Evolutionary conservation across 768 basidiomycete genomes (phyloP).

Genomic region (Pleurotus sapidus): DNA sequence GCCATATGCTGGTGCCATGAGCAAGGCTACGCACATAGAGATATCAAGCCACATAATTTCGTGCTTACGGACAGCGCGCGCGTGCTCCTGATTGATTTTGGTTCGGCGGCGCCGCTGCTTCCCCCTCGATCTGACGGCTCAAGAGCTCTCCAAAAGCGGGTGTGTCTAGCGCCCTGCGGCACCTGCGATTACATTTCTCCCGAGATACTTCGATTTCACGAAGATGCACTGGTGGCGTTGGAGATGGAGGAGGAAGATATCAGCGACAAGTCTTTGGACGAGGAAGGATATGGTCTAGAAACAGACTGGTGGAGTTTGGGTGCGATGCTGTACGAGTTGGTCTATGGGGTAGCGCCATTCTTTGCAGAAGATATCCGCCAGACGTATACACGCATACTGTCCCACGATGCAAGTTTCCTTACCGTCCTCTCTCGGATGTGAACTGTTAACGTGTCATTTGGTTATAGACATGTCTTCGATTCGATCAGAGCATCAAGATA

Average conservation of each 20-base stretch:
- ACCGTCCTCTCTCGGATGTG: too few relatives aligned
- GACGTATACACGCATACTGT: slow-evolving; percentile 80
- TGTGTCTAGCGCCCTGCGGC: slow-evolving; percentile 82
- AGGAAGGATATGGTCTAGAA: slow-evolving; percentile 73
- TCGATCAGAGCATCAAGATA: slow-evolving; percentile 41
- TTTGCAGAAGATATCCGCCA: slow-evolving; percentile 83
- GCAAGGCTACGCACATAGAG: slow-evolving; percentile 89
- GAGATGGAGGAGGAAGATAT: slow-evolving; percentile 57
- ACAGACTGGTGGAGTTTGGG: slow-evolving; percentile 98
- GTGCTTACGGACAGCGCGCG: slow-evolving; percentile 68
- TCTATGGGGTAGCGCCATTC: slow-evolving; percentile 83
- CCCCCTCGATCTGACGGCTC: slow-evolving; percentile 53
- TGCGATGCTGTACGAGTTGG: slow-evolving; percentile 87
- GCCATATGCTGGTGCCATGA: slow-evolving; percentile 91
- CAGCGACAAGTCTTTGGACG: slow-evolving; percentile 12
- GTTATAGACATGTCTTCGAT: slow-evolving; percentile 55
- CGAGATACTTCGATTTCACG: slow-evolving; percentile 81
- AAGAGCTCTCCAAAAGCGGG: slow-evolving; percentile 53
- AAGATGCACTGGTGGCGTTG: slow-evolving; percentile 78
- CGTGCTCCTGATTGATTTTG: slow-evolving; percentile 91
- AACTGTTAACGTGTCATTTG: too few relatives aligned
- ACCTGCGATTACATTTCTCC: slow-evolving; percentile 98
- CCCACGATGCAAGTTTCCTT: slow-evolving; percentile 53
- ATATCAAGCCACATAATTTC: slow-evolving; percentile 96
- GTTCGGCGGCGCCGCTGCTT: slow-evolving; percentile 79